These are phyloP conservation scores for Cetradonia linearis DNA, from an alignment of 495 filamentous ascomycete species.

Conservation along the genomic window DNA sequence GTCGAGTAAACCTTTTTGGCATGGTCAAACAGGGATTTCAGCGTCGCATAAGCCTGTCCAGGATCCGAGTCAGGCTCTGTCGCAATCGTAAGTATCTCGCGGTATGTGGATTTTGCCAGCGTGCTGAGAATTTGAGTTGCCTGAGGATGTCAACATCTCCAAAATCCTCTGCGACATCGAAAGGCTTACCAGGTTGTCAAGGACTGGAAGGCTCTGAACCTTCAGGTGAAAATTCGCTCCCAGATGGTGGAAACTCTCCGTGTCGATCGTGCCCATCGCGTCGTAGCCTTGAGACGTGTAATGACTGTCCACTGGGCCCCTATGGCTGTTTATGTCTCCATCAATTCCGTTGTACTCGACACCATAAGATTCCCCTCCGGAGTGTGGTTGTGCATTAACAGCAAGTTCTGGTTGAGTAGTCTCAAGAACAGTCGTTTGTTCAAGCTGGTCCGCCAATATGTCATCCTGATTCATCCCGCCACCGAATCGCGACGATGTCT, in stretches of 20 bases:
- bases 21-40: conserved; percentile 71
- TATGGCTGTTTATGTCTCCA: conserved; percentile 39
- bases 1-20: conserved; percentile 71
- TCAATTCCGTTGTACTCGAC: conserved; percentile 35
- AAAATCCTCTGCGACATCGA: conserved; percentile 10
- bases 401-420: not conserved
- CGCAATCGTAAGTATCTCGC: conserved; percentile 66
- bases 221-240: conserved; percentile 51
- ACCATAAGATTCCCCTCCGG: conserved; percentile 22
- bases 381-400: not conserved
- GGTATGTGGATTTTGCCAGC: conserved; percentile 56
- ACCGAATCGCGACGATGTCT: not conserved
- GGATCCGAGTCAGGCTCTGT: conserved; percentile 63
- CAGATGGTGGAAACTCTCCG: conserved; percentile 35
- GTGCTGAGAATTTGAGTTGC: conserved; percentile 60
- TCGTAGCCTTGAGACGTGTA: conserved; percentile 21
- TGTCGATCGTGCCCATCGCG: conserved; percentile 32
- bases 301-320: conserved; percentile 39
- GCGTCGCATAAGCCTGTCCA: conserved; percentile 66
- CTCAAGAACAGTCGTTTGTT: not conserved
- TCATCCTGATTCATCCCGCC: not conserved
- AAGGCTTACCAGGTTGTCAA: conserved; percentile 57
- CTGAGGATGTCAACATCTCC: conserved; percentile 31
- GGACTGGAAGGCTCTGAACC: conserved; percentile 58
- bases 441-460: not conserved